Evolutionary conservation across 345 rosid genomes (phyloP).

Genomic region (Microthlaspi erraticum): DNA sequence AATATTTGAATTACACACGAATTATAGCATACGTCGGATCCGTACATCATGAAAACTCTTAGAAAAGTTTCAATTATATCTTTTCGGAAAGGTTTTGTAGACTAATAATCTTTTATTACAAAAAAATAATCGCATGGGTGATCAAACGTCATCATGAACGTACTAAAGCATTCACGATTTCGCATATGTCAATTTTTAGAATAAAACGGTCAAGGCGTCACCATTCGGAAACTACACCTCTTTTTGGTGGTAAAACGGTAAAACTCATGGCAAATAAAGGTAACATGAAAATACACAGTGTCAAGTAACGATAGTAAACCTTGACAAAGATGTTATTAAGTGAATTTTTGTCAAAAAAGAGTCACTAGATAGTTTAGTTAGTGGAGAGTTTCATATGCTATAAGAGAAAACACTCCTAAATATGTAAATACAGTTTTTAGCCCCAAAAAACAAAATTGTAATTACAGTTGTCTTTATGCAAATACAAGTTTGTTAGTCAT

Average conservation of each 20-base stretch:
- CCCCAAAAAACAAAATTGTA: neutral
- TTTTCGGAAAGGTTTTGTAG: neutral
- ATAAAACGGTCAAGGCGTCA: neutral
- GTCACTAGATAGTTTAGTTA: conserved; percentile 31
- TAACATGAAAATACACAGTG: neutral
- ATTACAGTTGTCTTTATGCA: conserved; percentile 36
- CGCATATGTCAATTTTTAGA: neutral
- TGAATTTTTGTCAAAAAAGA: conserved; percentile 40
- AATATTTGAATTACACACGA: neutral
- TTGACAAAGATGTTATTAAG: conserved; percentile 31
- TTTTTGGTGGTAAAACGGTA: neutral
- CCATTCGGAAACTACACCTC: neutral
- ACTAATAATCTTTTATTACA: neutral
- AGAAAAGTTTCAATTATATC: neutral
- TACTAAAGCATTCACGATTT: conserved; percentile 6
- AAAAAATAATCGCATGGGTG: conserved; percentile 4
- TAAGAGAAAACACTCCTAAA: neutral
- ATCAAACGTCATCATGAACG: conserved; percentile 19
- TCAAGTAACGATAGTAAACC: conserved; percentile 13
- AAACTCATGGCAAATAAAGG: conserved; percentile 2
- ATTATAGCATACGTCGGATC: conserved; percentile 8
- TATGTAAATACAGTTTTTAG: no score
- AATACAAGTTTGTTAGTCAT: conserved; percentile 35
- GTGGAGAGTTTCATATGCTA: conserved; percentile 21
- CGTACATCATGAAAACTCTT: neutral